phyloP scores from a whole-genome alignment of 140 eudicot species.

The Bidens hawaiensis region DNA sequence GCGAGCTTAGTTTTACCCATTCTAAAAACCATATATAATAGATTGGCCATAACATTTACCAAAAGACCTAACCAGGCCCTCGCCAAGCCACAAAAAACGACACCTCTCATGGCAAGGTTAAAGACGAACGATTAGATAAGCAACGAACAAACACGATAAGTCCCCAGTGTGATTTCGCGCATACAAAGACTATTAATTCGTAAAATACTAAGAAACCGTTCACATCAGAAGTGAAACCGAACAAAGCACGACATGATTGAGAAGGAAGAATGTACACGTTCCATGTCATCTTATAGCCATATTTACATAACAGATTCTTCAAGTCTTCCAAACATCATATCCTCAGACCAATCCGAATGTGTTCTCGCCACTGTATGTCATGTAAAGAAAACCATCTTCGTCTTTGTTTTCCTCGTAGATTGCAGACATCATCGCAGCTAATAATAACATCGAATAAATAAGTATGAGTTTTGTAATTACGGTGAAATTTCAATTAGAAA shows the following conservation, averaged over 20 bases:
- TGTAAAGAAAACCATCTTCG: conserved; percentile 95
- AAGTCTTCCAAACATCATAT: not conserved
- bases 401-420: conserved; percentile 93
- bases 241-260: conserved; percentile 13
- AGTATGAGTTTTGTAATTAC: not conserved
- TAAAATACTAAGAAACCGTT: conserved; percentile 17
- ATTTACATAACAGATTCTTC: conserved; percentile 34
- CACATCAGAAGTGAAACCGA: not conserved
- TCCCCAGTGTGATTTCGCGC: not conserved
- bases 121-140: not conserved
- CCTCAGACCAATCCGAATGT: conserved; percentile 68
- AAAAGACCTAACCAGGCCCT: no score
- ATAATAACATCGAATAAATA: not conserved
- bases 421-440: conserved; percentile 97
- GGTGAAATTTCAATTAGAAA: not conserved
- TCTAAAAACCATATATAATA: no score
- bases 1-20: no score
- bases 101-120: not conserved
- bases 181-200: conserved; percentile 5
- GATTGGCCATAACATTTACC: no score
- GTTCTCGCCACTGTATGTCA: conserved; percentile 99
- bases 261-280: conserved; percentile 49
- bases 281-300: conserved; percentile 16
- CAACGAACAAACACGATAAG: not conserved
- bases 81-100: no score